phyloP scores from a whole-genome alignment of 1,284 basidiomycete genomes.

The Apiotrichum siamense region DNA sequence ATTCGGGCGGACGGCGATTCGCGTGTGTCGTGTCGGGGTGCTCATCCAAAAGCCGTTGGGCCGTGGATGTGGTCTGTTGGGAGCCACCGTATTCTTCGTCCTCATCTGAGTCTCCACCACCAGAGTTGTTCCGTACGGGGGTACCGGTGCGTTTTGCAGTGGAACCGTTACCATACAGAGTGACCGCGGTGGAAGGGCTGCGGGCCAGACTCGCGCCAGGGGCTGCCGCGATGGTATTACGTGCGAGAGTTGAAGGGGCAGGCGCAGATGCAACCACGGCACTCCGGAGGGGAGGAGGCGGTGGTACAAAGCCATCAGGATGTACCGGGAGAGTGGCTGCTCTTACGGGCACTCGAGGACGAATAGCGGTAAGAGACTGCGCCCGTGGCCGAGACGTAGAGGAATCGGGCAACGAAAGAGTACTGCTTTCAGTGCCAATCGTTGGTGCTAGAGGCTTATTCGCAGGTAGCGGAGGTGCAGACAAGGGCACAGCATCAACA shows the following conservation, averaged over 20 bases:
- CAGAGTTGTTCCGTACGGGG: not conserved
- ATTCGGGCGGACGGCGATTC: slow-evolving; percentile 66
- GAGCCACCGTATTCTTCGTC: slow-evolving; percentile 23
- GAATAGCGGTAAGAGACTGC: too few species aligned
- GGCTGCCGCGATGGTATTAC: not conserved
- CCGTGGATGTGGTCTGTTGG: slow-evolving; percentile 16
- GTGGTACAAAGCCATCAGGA: too few species aligned
- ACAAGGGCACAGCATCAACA: not conserved
- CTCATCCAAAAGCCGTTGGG: slow-evolving; percentile 52
- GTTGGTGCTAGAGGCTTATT: slow-evolving; percentile 2
- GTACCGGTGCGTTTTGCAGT: not conserved
- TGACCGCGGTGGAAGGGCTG: not conserved
- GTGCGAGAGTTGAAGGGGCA: not conserved
- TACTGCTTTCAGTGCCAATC: not conserved
- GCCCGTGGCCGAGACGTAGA: slow-evolving; percentile 10
- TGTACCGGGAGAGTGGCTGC: too few species aligned
- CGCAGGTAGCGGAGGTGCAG: not conserved
- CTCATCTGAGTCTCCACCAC: slow-evolving; percentile 26
- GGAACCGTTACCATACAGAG: not conserved
- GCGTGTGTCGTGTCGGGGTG: slow-evolving; percentile 76
- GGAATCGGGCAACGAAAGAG: too few species aligned
- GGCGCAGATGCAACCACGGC: not conserved
- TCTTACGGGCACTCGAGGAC: too few species aligned
- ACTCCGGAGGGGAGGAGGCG: slow-evolving; percentile 21
- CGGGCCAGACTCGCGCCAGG: not conserved